phyloP scores from a whole-genome alignment of 495 filamentous ascomycete genomes.

The Umbilicaria muhlenbergii region DNA sequence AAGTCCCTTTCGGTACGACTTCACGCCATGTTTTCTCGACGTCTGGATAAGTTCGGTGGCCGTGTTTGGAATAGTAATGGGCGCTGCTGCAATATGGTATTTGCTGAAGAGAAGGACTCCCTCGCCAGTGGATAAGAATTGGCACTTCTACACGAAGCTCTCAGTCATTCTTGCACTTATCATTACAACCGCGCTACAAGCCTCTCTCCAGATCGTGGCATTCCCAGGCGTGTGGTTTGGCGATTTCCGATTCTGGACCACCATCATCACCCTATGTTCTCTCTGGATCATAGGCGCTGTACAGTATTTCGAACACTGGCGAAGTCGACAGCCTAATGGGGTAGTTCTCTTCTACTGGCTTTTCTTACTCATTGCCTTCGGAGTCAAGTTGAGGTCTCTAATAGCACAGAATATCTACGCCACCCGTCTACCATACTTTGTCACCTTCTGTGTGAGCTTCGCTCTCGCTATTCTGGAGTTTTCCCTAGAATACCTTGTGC shows the following conservation, averaged over 20 bases:
- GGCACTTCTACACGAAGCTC: constrained; percentile 91
- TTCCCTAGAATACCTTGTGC: constrained; percentile 73
- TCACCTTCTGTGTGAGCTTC: constrained; percentile 58
- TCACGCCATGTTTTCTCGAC: constrained; percentile 94
- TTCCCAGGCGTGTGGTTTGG: constrained; percentile 53
- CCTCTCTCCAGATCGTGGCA: constrained; percentile 59
- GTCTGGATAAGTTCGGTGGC: constrained; percentile 65
- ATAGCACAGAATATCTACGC: constrained; percentile 58
- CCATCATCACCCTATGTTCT: constrained; percentile 60
- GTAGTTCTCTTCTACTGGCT: constrained; percentile 96
- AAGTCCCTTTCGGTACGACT: constrained; percentile 68
- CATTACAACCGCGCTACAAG: constrained; percentile 51
- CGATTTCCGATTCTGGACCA: constrained; percentile 87
- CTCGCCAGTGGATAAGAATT: constrained; percentile 59
- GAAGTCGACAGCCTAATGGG: constrained; percentile 78
- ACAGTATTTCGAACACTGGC: constrained; percentile 84
- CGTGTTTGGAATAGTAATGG: constrained; percentile 57
- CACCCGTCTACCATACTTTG: constrained; percentile 56
- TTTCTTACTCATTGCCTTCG: constrained; percentile 64
- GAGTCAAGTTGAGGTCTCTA: constrained; percentile 78
- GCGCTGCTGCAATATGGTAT: constrained; percentile 59
- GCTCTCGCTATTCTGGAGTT: constrained; percentile 64
- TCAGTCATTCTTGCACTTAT: constrained; percentile 61
- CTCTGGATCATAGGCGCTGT: constrained; percentile 67
- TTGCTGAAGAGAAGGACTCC: constrained; percentile 50